phyloP scores from a whole-genome alignment of 208 protist species.

The Acanthamoeba culbertsoni region DNA sequence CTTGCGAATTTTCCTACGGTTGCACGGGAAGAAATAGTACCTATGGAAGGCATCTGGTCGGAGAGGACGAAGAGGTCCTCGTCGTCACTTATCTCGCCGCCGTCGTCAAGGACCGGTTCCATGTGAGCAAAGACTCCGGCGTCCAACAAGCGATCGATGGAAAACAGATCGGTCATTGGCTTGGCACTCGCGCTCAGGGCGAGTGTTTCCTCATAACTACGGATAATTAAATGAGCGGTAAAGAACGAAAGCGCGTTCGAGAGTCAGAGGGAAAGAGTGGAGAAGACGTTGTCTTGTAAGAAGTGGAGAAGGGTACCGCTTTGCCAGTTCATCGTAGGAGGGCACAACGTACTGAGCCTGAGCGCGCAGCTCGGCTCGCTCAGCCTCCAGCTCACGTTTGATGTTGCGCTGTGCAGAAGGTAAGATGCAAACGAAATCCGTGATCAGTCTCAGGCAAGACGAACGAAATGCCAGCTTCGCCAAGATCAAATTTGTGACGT shows the following conservation, averaged over 20 bases:
- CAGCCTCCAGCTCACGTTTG: background rate
- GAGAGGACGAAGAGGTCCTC: background rate
- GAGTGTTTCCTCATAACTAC: conserved; percentile 10
- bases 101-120: background rate
- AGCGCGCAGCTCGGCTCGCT: background rate
- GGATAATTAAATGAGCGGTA: background rate
- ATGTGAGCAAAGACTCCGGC: background rate
- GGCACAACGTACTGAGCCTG: background rate
- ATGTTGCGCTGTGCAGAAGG: background rate
- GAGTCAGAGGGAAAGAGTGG: background rate
- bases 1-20: background rate
- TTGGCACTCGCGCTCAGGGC: background rate
- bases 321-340: background rate
- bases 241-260: background rate
- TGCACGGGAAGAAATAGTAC: background rate
- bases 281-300: background rate
- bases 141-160: background rate
- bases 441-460: too few relatives aligned
- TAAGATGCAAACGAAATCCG: too few relatives aligned
- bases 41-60: background rate
- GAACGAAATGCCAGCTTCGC: too few relatives aligned
- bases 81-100: background rate
- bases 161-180: conserved; percentile 4
- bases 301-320: background rate
- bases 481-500: too few relatives aligned